Base-by-base conservation (phyloP, 768 basidiomycete genomes). In the Termitomyces sp. region DNA sequence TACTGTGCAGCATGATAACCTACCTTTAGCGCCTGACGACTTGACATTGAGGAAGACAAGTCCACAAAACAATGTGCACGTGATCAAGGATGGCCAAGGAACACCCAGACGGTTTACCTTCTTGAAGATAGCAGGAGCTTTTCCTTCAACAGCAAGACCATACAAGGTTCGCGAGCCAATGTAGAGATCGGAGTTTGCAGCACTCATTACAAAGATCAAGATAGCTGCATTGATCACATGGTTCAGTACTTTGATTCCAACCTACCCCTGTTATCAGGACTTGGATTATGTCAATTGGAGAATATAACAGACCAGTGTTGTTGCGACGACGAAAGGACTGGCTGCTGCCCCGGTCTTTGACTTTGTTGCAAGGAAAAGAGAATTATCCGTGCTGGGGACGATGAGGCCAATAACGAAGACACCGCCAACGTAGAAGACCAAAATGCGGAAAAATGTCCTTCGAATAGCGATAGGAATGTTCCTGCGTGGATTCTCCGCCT, bases 351-450 rank as follows among this genome's bases (percentile, higher is more conserved):
- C 79, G 4, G 75, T 73, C 61, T 76, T 78, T 3, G 76, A 70
- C 57, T 79, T 76, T 7, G 74, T 80, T 10, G 79, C 79, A 18
- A 74, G 68, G 66, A 79, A 76, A 33, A 83, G 69, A 35, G 79
- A 74, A 30, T 79, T 66, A 64, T 83, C 73, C 28, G 79, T 84
- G 62, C 82, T 83, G 13, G 87, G 86, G 28, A 91, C 86, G 56
- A 86, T 78, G 56, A 92, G 71, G 49, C 88, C 83, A 65, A 91
- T 87, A 26, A 88, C 83, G 62, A 89, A 87, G 5, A 91, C 84
- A 13, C 83, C 80, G 23, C 84, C 83, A 48, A 90, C 80, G 67
- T 89, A 91, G 79, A 92, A 79, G 35, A 77, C 60, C 48, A 78
- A 63, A 53, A 79, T 78, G 52, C 84, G 82, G 67, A 77, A 81